Conservation (phyloP, 805 yeast genomes). For the Pichia cabralensis region DNA sequence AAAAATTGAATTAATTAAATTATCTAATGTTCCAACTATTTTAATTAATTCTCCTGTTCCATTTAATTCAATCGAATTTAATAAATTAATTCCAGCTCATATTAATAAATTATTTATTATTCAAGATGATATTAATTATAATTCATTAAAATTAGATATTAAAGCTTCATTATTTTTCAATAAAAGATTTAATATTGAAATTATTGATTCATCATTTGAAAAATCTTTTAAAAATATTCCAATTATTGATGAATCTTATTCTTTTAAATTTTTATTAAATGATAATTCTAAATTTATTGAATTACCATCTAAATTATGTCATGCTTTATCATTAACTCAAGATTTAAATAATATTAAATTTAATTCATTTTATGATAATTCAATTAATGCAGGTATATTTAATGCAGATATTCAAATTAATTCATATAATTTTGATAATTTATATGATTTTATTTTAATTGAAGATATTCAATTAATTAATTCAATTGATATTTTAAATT, state of each 20-base stretch:
- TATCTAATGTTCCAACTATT: constrained; percentile 38
- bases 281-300: constrained; percentile 49
- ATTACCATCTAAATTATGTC: constrained; percentile 57
- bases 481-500: constrained; percentile 51
- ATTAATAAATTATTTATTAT: constrained; percentile 56
- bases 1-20: constrained; percentile 35
- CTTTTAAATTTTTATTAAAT: constrained; percentile 54
- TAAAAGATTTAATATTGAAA: constrained; percentile 31
- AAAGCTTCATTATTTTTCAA: constrained; percentile 57
- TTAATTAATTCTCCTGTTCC: constrained; percentile 75
- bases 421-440: too few relatives aligned
- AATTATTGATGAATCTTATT: constrained; percentile 32
- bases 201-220: constrained; percentile 41
- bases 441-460: constrained; percentile 56
- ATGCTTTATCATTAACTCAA: constrained; percentile 56
- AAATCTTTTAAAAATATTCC: constrained; percentile 15
- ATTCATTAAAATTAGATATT: constrained; percentile 55
- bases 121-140: constrained; percentile 36
- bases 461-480: constrained; percentile 48
- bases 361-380: constrained; percentile 64
- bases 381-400: constrained; percentile 61
- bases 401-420: constrained; percentile 47
- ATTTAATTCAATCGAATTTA: constrained; percentile 55
- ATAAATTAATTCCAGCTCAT: constrained; percentile 45
- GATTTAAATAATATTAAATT: constrained; percentile 40